Base-by-base conservation (phyloP, 2,329 filamentous ascomycete genomes). In the Thermochaetoides dissita region DNA sequence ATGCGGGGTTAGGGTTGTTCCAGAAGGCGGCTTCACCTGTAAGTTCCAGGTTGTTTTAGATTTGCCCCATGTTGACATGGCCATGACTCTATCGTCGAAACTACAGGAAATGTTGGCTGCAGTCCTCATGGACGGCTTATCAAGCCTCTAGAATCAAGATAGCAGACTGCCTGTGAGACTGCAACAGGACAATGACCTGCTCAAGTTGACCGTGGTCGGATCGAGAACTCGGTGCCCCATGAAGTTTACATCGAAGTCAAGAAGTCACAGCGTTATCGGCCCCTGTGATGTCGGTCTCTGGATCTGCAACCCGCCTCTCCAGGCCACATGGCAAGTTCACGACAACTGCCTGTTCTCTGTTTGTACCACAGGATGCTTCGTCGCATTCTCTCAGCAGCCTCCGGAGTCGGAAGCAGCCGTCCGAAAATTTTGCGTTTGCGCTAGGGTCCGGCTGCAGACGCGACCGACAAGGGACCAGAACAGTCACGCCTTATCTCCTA, bases 401-500 rank as follows among this genome's bases (percentile, higher is more conserved):
- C 46, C 47, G 47, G 47, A 39, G 38, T 46, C 47, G 47, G 47
- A 47, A 40, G 36, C 39, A 30, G 24, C 9, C 32, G 32, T 30
- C 31, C 29, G 41, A 36, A 37, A 41, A 48, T 42, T 49, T 45
- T 51, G 38, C 42, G 38, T 34, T 10, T 17, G 37, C 40, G 37
- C 41, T 49, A 38, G 41, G 47, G 49, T 40, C 35, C 24, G 40
- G 34, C 34, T 37, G 41, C 37, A 41, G 31, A 8, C 34, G n/a
- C 36, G 35, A 38, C 37, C 45, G 28, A 24, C 31, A 29, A 12
- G 30, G 43, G 34, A 33, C 7, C 11, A n/a, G 12, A 47, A 45
- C 44, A 50, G 46, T 50, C 46, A 50, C 46, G 39, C 37, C 44
- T 47, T 49, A 49, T 51, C 47, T 30, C 46, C 50, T 51, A 51